Evolutionary conservation across 495 filamentous ascomycete species (phyloP), one percentile per base, ranked within the genome.

Genomic region (Penicillium waksmanii): DNA sequence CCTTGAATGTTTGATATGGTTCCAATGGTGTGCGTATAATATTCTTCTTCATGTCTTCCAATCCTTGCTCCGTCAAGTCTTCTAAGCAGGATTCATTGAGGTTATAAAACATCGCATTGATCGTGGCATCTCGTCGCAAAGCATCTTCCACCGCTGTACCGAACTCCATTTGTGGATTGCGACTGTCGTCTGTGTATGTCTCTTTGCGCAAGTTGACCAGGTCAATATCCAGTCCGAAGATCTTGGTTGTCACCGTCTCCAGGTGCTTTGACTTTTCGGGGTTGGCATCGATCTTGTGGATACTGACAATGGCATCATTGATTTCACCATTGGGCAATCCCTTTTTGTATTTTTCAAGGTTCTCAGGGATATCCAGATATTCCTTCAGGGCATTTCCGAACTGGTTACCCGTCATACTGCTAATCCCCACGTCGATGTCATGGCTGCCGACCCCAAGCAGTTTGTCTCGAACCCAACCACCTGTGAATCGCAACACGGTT

Each of bases 391-490:
- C 81, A 35, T 79, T 73, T 3, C 84, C 87, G 69, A 97, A 98
- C 25, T 88, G 81, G 65, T 88, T 88, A 44, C 95, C 95, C 0
- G 93, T 98, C 92, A 97, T 95, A 52, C 82, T 88, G 77, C 94
- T 95, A 77, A 99, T 96, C 27, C 89, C 92, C 38, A 94, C 89
- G 68, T 99, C 95, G 61, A 99, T 96, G 64, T 99, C 95, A 69
- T 96, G 84, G 69, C 91, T 95, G 33, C 75, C 78, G 25, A 87
- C 76, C 9, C 88, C 90, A 2, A 99, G 82, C 9, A 99, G 82
- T 80, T 97, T 98, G 80, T 99, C 95, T 40, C 95, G 87, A 27
- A 99, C 96, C 95, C 95, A 99, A n/a, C 95, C 95, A 42, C 95
- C 95, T 12, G 96, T 93, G 75, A 94, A 97, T 12, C 95, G 89